Conservation (phyloP, 2,329 filamentous ascomycete species). For the Paraphaeosphaeria sporulosa region DNA sequence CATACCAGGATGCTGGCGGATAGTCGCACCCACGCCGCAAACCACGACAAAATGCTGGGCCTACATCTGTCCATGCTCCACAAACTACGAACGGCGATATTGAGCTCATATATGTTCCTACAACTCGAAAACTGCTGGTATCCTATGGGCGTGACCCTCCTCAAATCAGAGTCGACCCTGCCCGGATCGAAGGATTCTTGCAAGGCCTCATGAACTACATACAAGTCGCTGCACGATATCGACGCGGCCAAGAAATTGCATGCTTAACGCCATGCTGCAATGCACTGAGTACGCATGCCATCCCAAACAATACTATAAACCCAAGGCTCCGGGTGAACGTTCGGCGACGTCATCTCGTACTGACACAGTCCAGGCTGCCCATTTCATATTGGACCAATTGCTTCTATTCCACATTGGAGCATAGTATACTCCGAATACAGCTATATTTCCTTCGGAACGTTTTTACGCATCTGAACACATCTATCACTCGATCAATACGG, state of each 20-base stretch:
- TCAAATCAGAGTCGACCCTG: background rate
- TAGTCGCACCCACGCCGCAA: constrained; percentile 7
- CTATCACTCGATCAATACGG: background rate
- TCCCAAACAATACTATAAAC: background rate
- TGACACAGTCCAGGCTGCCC: constrained; percentile 2
- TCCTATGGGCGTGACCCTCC: background rate
- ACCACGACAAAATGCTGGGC: constrained; percentile 13
- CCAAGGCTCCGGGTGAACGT: background rate
- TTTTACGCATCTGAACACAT: background rate
- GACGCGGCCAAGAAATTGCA: background rate
- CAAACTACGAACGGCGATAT: constrained; percentile 13
- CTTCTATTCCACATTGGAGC: background rate
- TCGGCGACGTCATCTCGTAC: background rate
- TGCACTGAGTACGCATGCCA: background rate
- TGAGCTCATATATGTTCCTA: constrained; percentile 11
- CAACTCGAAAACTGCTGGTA: constrained; percentile 11
- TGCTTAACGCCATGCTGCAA: background rate
- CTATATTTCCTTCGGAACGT: background rate
- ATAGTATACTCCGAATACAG: background rate
- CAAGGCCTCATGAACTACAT: background rate
- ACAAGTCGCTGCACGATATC: background rate
- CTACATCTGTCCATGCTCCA: background rate
- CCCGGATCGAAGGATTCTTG: background rate
- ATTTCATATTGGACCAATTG: constrained; percentile 5
- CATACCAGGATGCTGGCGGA: constrained; percentile 9